Evolutionary conservation across 2,329 filamentous ascomycete species (phyloP).

Genomic region (Claviceps digitariae): DNA sequence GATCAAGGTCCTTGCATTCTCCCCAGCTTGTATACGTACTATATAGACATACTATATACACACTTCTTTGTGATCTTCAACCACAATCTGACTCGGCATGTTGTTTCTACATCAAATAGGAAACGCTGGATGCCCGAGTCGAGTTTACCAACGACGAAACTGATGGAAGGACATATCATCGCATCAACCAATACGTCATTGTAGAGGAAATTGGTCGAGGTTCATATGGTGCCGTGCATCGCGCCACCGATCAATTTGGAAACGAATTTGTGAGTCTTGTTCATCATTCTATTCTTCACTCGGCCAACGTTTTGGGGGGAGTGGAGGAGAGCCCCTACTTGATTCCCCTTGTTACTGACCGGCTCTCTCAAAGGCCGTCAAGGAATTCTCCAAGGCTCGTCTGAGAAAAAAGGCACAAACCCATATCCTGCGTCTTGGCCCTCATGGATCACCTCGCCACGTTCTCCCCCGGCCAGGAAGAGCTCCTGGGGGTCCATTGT

Average conservation of each 20-base stretch:
- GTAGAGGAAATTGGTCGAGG: conserved; percentile 93
- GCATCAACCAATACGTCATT: conserved; percentile 91
- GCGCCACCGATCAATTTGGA: conserved; percentile 80
- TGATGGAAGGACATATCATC: conserved; percentile 68
- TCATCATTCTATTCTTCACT: too few relatives aligned
- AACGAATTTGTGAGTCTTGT: conserved; percentile 67
- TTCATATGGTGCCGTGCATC: conserved; percentile 86
- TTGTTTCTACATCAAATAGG: conserved; percentile 32
- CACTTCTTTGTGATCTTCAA: not conserved
- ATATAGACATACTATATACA: not conserved
- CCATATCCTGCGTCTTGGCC: conserved; percentile 54
- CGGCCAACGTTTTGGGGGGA: too few relatives aligned
- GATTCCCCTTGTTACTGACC: not conserved
- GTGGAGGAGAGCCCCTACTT: too few relatives aligned
- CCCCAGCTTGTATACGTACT: not conserved
- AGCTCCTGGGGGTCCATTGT: conserved; percentile 8
- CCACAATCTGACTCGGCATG: not conserved
- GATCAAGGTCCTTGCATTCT: conserved; percentile 32
- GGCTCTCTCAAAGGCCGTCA: conserved; percentile 56
- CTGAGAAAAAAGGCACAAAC: conserved; percentile 84
- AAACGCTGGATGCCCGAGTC: conserved; percentile 82
- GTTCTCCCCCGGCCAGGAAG: conserved; percentile 10
- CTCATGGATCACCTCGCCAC: conserved; percentile 17
- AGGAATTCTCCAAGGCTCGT: conserved; percentile 91
- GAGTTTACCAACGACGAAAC: conserved; percentile 75